Evolutionary conservation across 345 rosid genomes (phyloP).

Genomic region (Ailanthus altissimus): DNA sequence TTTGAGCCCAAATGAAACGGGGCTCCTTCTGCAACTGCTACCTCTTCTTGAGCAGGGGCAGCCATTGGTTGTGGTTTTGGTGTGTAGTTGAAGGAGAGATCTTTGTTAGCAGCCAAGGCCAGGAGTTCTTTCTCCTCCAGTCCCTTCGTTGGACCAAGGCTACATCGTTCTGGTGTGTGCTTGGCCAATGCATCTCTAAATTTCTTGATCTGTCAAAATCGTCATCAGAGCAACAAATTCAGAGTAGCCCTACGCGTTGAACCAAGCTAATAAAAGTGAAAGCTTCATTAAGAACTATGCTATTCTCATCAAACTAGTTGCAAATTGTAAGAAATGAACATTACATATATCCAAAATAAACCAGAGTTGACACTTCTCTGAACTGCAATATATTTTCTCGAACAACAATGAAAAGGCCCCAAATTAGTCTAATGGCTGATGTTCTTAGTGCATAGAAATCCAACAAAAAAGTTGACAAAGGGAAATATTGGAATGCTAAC

Average conservation of each 20-base stretch:
- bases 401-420: background rate
- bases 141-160: constrained; percentile 79
- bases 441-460: background rate
- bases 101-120: constrained; percentile 85
- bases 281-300: background rate
- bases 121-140: constrained; percentile 88
- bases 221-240: background rate
- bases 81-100: constrained; percentile 68
- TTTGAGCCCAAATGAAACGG: constrained; percentile 20
- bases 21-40: constrained; percentile 19
- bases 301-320: background rate
- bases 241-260: background rate
- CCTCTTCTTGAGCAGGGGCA: constrained; percentile 31
- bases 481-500: background rate
- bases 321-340: background rate
- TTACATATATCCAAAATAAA: background rate
- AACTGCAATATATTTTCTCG: background rate
- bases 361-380: background rate
- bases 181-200: constrained; percentile 88
- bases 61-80: constrained; percentile 45
- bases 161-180: constrained; percentile 75
- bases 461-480: background rate
- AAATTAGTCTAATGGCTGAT: background rate
- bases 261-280: background rate
- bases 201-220: constrained; percentile 68